These are phyloP conservation scores for Colletotrichum graminicola DNA, from an alignment of 2,329 filamentous ascomycete genomes.

Conservation along the genomic window DNA sequence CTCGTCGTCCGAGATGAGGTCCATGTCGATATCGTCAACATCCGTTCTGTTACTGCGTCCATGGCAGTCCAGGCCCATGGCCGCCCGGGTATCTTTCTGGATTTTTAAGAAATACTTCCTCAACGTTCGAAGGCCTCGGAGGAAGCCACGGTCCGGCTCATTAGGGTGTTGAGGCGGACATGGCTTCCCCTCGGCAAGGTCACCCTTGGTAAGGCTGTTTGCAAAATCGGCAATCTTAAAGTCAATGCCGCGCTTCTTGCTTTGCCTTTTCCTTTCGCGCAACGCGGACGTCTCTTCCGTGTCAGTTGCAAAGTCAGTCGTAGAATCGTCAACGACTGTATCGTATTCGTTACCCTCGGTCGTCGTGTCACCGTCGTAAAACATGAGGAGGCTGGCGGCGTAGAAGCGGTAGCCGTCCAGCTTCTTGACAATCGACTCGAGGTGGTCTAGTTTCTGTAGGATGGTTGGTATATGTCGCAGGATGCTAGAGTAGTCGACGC, in stretches of 20 bases:
- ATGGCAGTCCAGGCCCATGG: slow-evolving; percentile 61
- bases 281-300: slow-evolving; percentile 62
- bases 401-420: slow-evolving; percentile 94
- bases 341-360: slow-evolving; percentile 62
- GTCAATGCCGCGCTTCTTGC: slow-evolving; percentile 76
- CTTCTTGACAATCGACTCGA: slow-evolving; percentile 85
- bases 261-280: slow-evolving; percentile 58
- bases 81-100: slow-evolving; percentile 77
- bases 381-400: slow-evolving; percentile 92
- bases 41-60: slow-evolving; percentile 43
- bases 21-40: slow-evolving; percentile 29
- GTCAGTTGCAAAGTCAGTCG: slow-evolving; percentile 70
- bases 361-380: slow-evolving; percentile 88
- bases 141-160: slow-evolving; percentile 88
- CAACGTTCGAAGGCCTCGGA: slow-evolving; percentile 84
- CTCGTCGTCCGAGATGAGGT: slow-evolving; percentile 37
- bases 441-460: slow-evolving; percentile 82
- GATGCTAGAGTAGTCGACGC: slow-evolving; percentile 83
- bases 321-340: slow-evolving; percentile 66
- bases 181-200: slow-evolving; percentile 70
- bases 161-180: slow-evolving; percentile 87
- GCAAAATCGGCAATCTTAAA: slow-evolving; percentile 99
- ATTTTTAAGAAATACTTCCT: slow-evolving; percentile 89
- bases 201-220: slow-evolving; percentile 93
- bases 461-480: slow-evolving; percentile 89